Evolutionary conservation across 176 grass and related monocot species (phyloP).

Genomic region (Guadua angustifolia): DNA sequence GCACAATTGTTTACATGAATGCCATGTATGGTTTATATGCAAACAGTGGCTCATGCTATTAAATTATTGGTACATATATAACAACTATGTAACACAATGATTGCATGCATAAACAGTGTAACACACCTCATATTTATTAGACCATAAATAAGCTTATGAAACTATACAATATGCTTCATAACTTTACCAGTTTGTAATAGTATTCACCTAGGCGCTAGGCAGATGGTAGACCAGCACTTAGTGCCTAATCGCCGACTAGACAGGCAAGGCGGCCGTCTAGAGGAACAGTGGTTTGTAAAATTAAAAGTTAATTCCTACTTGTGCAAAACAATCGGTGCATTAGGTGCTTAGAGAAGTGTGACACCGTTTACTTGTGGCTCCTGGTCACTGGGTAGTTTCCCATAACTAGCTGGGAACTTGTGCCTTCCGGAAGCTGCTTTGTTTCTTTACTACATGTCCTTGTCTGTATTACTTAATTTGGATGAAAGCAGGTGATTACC

Average conservation of each 20-base stretch:
- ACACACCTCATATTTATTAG: not conserved
- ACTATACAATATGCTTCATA: not conserved
- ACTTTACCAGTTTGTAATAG: not conserved
- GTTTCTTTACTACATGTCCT: not conserved
- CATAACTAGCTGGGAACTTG: not conserved
- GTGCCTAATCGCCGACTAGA: too few species aligned
- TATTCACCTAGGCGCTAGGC: too few species aligned
- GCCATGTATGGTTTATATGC: not conserved
- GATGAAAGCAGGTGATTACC: not conserved
- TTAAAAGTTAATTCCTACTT: not conserved
- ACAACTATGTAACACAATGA: not conserved
- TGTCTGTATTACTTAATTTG: not conserved
- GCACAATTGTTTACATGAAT: not conserved
- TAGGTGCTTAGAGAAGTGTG: not conserved
- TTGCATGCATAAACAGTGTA: not conserved
- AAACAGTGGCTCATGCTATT: not conserved
- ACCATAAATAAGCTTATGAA: not conserved
- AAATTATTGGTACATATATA: not conserved
- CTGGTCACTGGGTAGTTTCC: not conserved
- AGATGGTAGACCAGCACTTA: too few species aligned
- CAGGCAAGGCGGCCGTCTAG: too few species aligned
- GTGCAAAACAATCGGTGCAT: not conserved
- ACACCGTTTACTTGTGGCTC: not conserved
- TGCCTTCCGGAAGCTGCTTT: not conserved
- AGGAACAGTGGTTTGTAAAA: not conserved